Conservation (phyloP, 331 rosid genomes). For the Telfairia occidentalis region DNA sequence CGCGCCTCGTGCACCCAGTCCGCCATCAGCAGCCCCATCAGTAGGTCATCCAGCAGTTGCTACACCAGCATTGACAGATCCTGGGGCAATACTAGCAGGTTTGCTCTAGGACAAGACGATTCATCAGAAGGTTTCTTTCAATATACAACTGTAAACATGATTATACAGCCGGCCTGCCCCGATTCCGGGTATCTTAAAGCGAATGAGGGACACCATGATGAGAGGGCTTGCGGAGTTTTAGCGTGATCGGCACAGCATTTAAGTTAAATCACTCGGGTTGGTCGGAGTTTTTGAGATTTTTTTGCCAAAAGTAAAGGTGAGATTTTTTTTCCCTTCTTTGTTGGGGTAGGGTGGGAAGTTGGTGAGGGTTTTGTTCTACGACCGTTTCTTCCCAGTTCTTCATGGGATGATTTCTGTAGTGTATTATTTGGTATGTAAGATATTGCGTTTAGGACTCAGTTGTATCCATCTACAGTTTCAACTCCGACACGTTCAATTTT, state of each 20-base stretch:
- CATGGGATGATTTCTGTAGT: constrained; percentile 55
- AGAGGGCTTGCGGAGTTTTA: constrained; percentile 71
- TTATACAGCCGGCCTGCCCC: constrained; percentile 40
- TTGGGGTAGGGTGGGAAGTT: constrained; percentile 36
- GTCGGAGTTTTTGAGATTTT: constrained; percentile 58
- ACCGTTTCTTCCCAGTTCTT: constrained; percentile 27
- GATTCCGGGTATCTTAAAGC: constrained; percentile 27
- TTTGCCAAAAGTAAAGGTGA: constrained; percentile 57
- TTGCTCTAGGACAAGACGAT: constrained; percentile 42
- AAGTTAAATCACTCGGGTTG: constrained; percentile 45
- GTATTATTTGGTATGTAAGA: constrained; percentile 46
- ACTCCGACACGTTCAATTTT: not conserved
- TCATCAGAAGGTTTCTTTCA: constrained; percentile 30
- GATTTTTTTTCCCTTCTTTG: constrained; percentile 28
- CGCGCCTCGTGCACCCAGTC: constrained; percentile 27
- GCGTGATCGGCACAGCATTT: constrained; percentile 42
- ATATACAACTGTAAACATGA: constrained; percentile 52
- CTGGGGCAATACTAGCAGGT: constrained; percentile 94
- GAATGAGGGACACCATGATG: constrained; percentile 33
- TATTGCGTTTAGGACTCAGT: constrained; percentile 28
- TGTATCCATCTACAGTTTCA: constrained; percentile 6
- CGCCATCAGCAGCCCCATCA: constrained; percentile 39
- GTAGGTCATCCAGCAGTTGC: constrained; percentile 39
- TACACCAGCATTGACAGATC: constrained; percentile 50
- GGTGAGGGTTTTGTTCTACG: constrained; percentile 25